Conservation (phyloP, 2,329 filamentous ascomycete genomes). For the Cladosporium phlei region DNA sequence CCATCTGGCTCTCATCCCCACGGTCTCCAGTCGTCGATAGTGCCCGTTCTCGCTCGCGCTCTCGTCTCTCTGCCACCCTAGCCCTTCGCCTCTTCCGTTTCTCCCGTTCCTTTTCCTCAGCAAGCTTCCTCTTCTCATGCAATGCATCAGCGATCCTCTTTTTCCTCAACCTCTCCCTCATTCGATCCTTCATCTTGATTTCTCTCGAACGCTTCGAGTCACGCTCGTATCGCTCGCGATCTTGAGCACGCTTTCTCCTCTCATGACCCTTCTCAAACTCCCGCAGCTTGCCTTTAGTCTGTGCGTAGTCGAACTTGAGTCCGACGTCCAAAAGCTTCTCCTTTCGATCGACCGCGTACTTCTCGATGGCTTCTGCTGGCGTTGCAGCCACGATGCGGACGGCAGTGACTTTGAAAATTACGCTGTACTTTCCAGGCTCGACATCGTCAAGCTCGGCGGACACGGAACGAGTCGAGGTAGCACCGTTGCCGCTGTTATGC, state of each 20-base stretch:
- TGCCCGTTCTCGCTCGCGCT: too few species aligned
- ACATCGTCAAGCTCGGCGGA: constrained; percentile 68
- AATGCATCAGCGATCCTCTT: constrained; percentile 13
- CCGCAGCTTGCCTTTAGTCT: constrained; percentile 57
- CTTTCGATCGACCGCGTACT: constrained; percentile 57
- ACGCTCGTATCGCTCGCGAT: constrained; percentile 33
- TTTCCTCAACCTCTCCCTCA: constrained; percentile 27
- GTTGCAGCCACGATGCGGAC: constrained; percentile 50
- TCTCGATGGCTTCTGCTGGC: constrained; percentile 64
- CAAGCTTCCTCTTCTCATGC: constrained; percentile 20
- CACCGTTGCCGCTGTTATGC: constrained; percentile 39
- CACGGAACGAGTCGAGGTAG: constrained; percentile 67
- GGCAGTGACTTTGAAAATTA: constrained; percentile 70
- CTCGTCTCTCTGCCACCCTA: constrained; percentile 13
- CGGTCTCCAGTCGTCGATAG: constrained; percentile 5
- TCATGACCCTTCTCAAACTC: constrained; percentile 47
- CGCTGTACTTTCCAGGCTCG: constrained; percentile 67
- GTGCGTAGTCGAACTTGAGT: constrained; percentile 64
- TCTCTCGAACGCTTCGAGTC: constrained; percentile 37
- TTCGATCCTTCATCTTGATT: constrained; percentile 35
- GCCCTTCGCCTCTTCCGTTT: constrained; percentile 8
- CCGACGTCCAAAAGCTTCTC: constrained; percentile 72
- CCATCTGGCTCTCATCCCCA: not conserved
- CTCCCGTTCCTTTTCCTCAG: constrained; percentile 8
- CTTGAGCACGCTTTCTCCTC: constrained; percentile 33